These are phyloP conservation scores for Phaeosphaeria sp. DNA, from an alignment of 2,329 filamentous ascomycete species.

Conservation along the genomic window DNA sequence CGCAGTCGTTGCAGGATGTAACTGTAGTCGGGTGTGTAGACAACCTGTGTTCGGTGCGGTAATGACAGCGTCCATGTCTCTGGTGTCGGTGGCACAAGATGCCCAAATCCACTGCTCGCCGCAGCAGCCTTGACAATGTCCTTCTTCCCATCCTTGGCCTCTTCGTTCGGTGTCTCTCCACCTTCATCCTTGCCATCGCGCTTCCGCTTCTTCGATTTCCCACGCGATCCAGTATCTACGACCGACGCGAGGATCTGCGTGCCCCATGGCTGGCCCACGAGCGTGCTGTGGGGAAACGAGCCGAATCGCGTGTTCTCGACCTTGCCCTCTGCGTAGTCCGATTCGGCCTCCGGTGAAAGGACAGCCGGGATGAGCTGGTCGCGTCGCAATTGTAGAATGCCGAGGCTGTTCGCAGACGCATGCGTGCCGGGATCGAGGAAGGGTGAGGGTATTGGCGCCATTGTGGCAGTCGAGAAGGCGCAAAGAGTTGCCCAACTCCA, in stretches of 20 bases:
- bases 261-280: conserved; percentile 81
- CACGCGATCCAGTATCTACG: conserved; percentile 90
- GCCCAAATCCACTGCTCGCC: conserved; percentile 73
- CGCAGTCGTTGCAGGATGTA: conserved; percentile 80
- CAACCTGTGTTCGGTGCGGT: conserved; percentile 83
- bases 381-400: conserved; percentile 86
- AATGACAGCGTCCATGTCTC: conserved; percentile 83
- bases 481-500: background rate
- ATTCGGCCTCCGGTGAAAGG: conserved; percentile 46
- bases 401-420: conserved; percentile 71
- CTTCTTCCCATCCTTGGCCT: conserved; percentile 42
- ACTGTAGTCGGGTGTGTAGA: conserved; percentile 87
- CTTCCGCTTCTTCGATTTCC: conserved; percentile 63
- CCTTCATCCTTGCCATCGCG: conserved; percentile 47
- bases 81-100: conserved; percentile 79
- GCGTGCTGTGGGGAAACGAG: conserved; percentile 65
- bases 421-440: conserved; percentile 75
- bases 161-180: conserved; percentile 17
- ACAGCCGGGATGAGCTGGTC: conserved; percentile 82
- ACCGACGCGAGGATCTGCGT: conserved; percentile 88
- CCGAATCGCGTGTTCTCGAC: conserved; percentile 90
- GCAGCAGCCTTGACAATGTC: conserved; percentile 50
- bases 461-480: conserved; percentile 4
- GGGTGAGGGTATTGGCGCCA: conserved; percentile 63
- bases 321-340: conserved; percentile 55